Conservation (phyloP, 2,329 filamentous ascomycete genomes). For the Pseudocercospora macadamiae region DNA sequence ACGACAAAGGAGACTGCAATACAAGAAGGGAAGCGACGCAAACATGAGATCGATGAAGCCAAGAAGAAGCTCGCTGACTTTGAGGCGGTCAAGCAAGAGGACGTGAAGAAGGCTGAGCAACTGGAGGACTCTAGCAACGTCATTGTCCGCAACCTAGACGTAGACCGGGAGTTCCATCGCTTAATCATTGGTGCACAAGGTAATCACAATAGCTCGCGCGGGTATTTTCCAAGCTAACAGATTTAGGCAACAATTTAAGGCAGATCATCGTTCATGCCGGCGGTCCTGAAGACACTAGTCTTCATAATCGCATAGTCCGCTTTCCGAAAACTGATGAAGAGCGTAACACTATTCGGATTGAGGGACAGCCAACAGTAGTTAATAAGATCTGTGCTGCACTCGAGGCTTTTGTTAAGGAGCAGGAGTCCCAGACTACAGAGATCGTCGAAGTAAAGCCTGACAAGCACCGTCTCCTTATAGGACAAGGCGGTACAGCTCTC, state of each 20-base stretch:
- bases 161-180: slow-evolving; percentile 94
- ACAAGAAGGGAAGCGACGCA: no score
- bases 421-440: slow-evolving; percentile 79
- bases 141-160: slow-evolving; percentile 78
- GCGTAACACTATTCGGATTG: slow-evolving; percentile 76
- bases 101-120: slow-evolving; percentile 88
- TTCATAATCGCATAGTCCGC: slow-evolving; percentile 85
- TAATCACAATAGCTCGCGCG: slow-evolving; percentile 51
- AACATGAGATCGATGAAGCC: no score
- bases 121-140: slow-evolving; percentile 86
- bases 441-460: slow-evolving; percentile 80
- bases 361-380: slow-evolving; percentile 81
- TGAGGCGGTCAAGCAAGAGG: slow-evolving; percentile 89
- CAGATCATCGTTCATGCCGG: slow-evolving; percentile 86
- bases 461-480: slow-evolving; percentile 90
- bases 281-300: slow-evolving; percentile 81
- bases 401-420: slow-evolving; percentile 76
- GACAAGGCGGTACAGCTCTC: slow-evolving; percentile 84
- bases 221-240: slow-evolving; percentile 43
- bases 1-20: no score
- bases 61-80: no score
- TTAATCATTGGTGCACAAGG: slow-evolving; percentile 86
- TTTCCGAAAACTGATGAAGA: slow-evolving; percentile 91
- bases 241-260: slow-evolving; percentile 77
- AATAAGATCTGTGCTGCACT: slow-evolving; percentile 87